phyloP scores from a whole-genome alignment of 2,329 filamentous ascomycete genomes.

The Aureobasidium sp. region DNA sequence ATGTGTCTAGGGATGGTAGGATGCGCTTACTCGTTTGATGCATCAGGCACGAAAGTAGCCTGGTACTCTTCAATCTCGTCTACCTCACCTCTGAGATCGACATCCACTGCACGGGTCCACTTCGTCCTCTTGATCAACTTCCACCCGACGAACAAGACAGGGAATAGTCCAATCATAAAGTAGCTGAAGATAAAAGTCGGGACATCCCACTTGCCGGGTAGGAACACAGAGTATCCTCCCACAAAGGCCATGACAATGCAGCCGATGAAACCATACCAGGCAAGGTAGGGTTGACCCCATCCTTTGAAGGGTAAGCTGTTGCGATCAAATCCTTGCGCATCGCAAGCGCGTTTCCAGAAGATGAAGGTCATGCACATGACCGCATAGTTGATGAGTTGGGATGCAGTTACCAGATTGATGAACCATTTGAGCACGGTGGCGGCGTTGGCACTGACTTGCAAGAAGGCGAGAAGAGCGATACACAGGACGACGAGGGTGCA shows the following conservation, averaged over 20 bases:
- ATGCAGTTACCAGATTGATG: constrained; percentile 64
- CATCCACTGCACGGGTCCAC: constrained; percentile 49
- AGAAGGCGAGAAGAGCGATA: constrained; percentile 64
- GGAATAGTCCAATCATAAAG: constrained; percentile 66
- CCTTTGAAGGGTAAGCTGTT: constrained; percentile 64
- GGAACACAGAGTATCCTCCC: constrained; percentile 68
- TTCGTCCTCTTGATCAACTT: constrained; percentile 62
- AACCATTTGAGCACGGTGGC: constrained; percentile 68
- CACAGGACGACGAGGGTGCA: constrained; percentile 60
- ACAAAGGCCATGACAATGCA: constrained; percentile 68
- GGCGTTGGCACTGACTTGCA: constrained; percentile 60
- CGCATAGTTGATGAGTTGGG: constrained; percentile 66
- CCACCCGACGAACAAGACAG: constrained; percentile 62
- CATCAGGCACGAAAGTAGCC: constrained; percentile 47
- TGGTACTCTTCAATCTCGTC: constrained; percentile 64
- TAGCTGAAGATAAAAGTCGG: constrained; percentile 45
- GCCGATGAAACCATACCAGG: constrained; percentile 57
- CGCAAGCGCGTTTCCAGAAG: constrained; percentile 62
- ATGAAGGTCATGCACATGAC: constrained; percentile 66
- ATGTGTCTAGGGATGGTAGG: no score
- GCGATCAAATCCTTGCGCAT: constrained; percentile 61
- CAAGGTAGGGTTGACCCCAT: constrained; percentile 62
- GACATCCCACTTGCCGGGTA: constrained; percentile 64
- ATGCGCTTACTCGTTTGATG: constrained; percentile 18
- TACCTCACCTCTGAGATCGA: constrained; percentile 56